Conservation (phyloP, 164 flowering plant genomes). For the Annona cherimola region DNA sequence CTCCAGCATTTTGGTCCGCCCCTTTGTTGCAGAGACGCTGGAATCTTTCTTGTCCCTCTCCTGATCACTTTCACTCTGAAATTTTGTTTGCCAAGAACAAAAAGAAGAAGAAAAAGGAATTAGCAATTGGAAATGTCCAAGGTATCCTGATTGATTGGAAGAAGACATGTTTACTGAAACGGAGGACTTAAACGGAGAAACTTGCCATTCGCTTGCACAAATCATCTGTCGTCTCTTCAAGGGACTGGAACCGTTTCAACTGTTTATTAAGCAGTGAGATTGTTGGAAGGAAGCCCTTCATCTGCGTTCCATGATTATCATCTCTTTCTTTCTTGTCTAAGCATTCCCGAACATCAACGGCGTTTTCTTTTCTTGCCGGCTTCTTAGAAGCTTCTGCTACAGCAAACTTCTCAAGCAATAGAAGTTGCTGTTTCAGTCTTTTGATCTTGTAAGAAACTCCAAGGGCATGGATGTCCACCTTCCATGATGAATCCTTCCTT, state of each 20-base stretch:
- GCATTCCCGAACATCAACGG: slow-evolving; percentile 28
- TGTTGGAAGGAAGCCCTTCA: slow-evolving; percentile 36
- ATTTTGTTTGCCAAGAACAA: not conserved
- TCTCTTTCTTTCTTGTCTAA: slow-evolving; percentile 23
- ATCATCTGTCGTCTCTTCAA: slow-evolving; percentile 72
- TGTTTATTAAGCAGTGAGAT: slow-evolving; percentile 71
- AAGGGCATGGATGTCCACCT: slow-evolving; percentile 77
- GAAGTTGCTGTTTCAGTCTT: slow-evolving; percentile 82
- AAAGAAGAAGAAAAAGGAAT: not conserved
- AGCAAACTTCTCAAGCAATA: slow-evolving; percentile 67
- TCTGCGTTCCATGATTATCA: slow-evolving; percentile 17
- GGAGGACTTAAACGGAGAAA: not conserved
- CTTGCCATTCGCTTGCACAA: slow-evolving; percentile 80
- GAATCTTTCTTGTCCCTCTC: slow-evolving; percentile 24
- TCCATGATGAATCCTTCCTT: slow-evolving; percentile 43
- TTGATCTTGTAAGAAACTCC: slow-evolving; percentile 91
- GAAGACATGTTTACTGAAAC: not conserved
- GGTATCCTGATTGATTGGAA: not conserved
- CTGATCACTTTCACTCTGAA: slow-evolving; percentile 46
- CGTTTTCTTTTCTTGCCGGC: not conserved
- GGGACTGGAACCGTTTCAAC: slow-evolving; percentile 68
- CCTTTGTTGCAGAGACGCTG: slow-evolving; percentile 29
- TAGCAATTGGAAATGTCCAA: not conserved
- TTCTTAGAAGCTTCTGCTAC: slow-evolving; percentile 22
- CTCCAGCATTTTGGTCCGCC: slow-evolving; percentile 44